Base-by-base conservation (phyloP, 2,329 filamentous ascomycete species). In the Fusarium paranaense region DNA sequence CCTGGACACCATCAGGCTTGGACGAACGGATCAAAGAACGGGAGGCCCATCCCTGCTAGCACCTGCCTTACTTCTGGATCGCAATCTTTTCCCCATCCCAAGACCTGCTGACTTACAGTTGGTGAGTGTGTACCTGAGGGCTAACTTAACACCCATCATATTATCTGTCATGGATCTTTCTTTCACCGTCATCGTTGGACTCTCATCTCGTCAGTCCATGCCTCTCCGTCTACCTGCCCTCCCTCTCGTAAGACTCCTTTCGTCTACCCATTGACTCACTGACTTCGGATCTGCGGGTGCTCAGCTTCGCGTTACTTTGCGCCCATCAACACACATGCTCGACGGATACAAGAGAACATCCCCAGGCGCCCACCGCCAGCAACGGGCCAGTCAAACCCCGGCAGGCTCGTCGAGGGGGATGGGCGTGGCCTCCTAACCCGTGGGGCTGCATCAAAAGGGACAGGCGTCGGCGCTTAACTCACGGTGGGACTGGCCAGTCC, bases 391-490 rank as follows among this genome's bases (percentile, higher is more conserved):
- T 78, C 62, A 77, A 50, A 70, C 56, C 60, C 64, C 58, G 63
- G 68, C 59, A 62, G 62, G 61, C 60, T 64, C 62, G 54, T 61
- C 69, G 76, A 76, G 76, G 76, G 77, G 76, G 76, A 76, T 64
- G 65, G 67, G 67, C 70, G 70, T 68, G 62, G 47, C 60, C 62
- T 47, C 35, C 62, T 59, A 81, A 78, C 78, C 69, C 80, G 80
- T 81, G 80, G 83, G 84, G 83, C 84, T 86, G 86, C 86, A 87
- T 84, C 82, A 81, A 82, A 81, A 79, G 78, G 80, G 84, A 86
- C 86, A 88, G 85, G 84, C 84, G 81, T 86, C 85, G 86, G 88
- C 88, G 88, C 88, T 90, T 90, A 90, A 83, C 79, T 80, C 79
- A 80, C 76, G 81, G 72, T 80, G 80, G 83, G 77, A 74, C 70